phyloP scores from a whole-genome alignment of 2,329 filamentous ascomycete genomes.

The Xylaria sp. region DNA sequence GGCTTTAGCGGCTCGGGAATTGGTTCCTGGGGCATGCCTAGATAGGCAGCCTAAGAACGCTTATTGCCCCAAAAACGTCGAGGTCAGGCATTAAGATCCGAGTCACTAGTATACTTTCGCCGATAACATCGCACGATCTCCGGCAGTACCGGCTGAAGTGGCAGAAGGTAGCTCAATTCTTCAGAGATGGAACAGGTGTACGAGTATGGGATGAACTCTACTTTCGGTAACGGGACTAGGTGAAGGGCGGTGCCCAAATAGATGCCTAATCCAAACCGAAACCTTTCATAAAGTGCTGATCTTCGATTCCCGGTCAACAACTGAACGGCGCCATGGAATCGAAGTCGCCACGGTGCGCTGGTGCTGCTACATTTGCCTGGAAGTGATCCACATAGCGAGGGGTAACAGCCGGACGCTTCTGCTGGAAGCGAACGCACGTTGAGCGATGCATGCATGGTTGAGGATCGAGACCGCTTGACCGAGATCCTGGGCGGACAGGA shows the following conservation, averaged over 20 bases:
- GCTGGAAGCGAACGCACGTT: slow-evolving; percentile 28
- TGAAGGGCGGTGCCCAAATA: slow-evolving; percentile 9
- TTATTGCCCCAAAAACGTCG: slow-evolving; percentile 4
- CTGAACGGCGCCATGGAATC: slow-evolving; percentile 10
- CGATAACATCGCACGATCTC: slow-evolving; percentile 2
- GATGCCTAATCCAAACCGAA: slow-evolving; percentile 5
- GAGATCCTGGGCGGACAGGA: slow-evolving; percentile 15
- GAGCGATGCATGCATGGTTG: slow-evolving; percentile 25
- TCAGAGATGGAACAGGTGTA: background rate
- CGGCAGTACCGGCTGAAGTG: slow-evolving; percentile 1
- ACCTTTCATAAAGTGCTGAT: slow-evolving; percentile 8
- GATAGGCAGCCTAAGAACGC: background rate
- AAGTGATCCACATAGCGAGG: slow-evolving; percentile 23
- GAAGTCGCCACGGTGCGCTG: slow-evolving; percentile 8
- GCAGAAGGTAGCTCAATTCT: background rate
- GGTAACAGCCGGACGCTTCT: slow-evolving; percentile 24
- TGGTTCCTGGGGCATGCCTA: slow-evolving; percentile 1
- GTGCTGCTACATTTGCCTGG: slow-evolving; percentile 13
- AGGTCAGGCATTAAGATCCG: slow-evolving; percentile 10
- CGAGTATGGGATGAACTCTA: slow-evolving; percentile 17
- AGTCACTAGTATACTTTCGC: slow-evolving; percentile 11
- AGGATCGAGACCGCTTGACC: slow-evolving; percentile 26
- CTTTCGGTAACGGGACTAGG: background rate
- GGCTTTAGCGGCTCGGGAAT: background rate
- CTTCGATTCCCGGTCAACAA: slow-evolving; percentile 19